Evolutionary conservation across 2,329 filamentous ascomycete species (phyloP), one percentile per base, ranked within the genome.

Genomic region (Phaeoacremonium minimum): DNA sequence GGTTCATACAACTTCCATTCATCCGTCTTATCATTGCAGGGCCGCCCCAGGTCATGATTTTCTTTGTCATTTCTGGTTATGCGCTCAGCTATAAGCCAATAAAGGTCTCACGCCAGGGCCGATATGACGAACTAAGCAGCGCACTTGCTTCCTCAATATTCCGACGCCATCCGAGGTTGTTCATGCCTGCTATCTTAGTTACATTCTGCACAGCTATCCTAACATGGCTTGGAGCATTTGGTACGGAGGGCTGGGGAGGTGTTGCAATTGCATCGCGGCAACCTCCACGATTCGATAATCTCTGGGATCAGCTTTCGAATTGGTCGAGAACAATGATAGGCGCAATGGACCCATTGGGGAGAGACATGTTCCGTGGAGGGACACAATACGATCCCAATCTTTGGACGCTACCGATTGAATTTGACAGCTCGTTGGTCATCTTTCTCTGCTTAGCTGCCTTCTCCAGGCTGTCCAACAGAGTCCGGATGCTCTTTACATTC

Each of bases 21-120:
- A 43, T 62, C 15, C 51, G 56, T 5, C 42, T 60, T 9, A 34
- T 55, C 14, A 50, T 53, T 35, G 46, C 47, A 4, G 55, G 49
- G 3, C 38, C 48, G 13, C 46, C 53, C 7, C 57, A 57, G 47
- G 58, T 61, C 16, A 43, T 51, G 14, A 45, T 60, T 6, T 61
- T 63, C 39, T 57, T 61, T 38, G 60, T 63, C 14, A 53, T 66
- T 12, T 67, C 63, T 0, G 62, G 64, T 7, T 67, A 60, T 37
- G 58, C 58, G 2, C 52, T 68, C 16, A 61, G 56, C 18, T 49
- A 55, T 36, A 60, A 60, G 35, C 46, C 63, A 1, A 31, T 66
- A 28, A 51, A 47, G n/a, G 45, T 55, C 15, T 40, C 53, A 2
- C 49, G 44, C 12, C 46, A 46, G 15, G 41, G 41, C 13, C 42